Evolutionary conservation across 805 yeast species (phyloP), one percentile per base, ranked within the genome.

Genomic region (Metschnikowia picachoensis): DNA sequence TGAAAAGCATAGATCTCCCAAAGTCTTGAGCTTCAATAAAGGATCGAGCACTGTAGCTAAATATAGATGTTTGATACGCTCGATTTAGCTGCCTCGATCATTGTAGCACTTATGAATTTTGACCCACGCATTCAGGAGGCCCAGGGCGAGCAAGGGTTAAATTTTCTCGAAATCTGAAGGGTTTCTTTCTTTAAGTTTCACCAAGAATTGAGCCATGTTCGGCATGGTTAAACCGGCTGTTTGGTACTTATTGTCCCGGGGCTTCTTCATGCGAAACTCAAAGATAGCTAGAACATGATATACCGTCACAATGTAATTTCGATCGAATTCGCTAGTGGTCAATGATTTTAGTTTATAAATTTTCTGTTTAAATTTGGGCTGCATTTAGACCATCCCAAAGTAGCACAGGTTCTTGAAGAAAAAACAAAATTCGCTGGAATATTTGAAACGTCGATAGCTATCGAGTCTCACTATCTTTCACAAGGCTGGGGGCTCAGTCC

Each of bases 41-140:
- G 44, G 35, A 16, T 35, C 39, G 15, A 41, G 30, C 8, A 41
- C 43, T 29, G 20, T 17, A 34, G 39, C 38, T n/a, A 41, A 29
- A 41, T 41, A 28, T 17, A 41, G 29, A 16, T 28, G 28, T 28
- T 34, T 35, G 38, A 35, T 28, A 12, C 16, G 13, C 17, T 11
- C 16, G 25, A 40, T 11, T 6, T 11, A 7, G 4, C 13, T 29
- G 7, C 17, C 39, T 11, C 35, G 13, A 11, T 29, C 2, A 14
- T 29, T 31, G 39, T 35, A 35, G 14, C 12, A 35, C 13, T 34
- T 39, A 30, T 29, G 39, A 35, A 35, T 13, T 28, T n/a, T 33
- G 12, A 13, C 11, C 13, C 35, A 35, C 13, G 44, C 35, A 38
- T 41, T 30, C 16, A 29, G 30, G 30, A 41, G 30, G 16, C 41